phyloP scores from a whole-genome alignment of 805 yeast genomes.

The Teunomyces cretensis region DNA sequence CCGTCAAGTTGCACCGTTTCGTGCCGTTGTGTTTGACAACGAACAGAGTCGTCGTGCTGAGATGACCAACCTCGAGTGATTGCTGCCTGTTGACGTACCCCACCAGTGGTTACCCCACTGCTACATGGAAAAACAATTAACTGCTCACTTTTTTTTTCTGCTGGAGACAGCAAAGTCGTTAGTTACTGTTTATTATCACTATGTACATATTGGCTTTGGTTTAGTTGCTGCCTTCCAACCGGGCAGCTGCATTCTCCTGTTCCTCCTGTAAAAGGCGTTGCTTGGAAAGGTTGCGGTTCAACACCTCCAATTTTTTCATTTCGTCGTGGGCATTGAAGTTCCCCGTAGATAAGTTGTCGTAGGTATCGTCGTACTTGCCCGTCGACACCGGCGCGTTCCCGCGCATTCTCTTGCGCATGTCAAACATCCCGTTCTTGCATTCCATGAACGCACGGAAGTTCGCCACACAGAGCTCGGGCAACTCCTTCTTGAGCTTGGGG shows the following conservation, averaged over 20 bases:
- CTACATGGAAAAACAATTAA: too few relatives aligned
- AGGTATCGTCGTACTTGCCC: conserved; percentile 88
- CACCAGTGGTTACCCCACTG: too few relatives aligned
- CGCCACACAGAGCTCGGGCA: conserved; percentile 87
- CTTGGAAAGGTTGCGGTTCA: conserved; percentile 50
- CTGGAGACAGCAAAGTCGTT: too few relatives aligned
- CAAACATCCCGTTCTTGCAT: conserved; percentile 88
- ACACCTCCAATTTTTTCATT: conserved; percentile 62
- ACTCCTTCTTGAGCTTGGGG: conserved; percentile 69
- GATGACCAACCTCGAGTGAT: too few relatives aligned
- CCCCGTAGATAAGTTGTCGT: conserved; percentile 75
- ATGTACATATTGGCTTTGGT: background rate
- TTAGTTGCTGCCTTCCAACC: background rate
- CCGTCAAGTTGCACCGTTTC: background rate
- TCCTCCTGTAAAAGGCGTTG: conserved; percentile 27
- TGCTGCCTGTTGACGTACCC: too few relatives aligned
- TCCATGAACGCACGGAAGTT: conserved; percentile 84
- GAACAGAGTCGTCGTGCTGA: too few relatives aligned
- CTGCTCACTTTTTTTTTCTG: too few relatives aligned
- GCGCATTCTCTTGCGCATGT: conserved; percentile 85
- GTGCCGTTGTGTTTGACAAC: too few relatives aligned
- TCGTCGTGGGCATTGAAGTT: conserved; percentile 82
- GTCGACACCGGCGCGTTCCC: conserved; percentile 94
- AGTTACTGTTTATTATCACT: background rate
- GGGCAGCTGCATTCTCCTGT: conserved; percentile 14